Evolutionary conservation across 495 filamentous ascomycete genomes (phyloP).

Genomic region (Hyphodiscus hymeniophilus): DNA sequence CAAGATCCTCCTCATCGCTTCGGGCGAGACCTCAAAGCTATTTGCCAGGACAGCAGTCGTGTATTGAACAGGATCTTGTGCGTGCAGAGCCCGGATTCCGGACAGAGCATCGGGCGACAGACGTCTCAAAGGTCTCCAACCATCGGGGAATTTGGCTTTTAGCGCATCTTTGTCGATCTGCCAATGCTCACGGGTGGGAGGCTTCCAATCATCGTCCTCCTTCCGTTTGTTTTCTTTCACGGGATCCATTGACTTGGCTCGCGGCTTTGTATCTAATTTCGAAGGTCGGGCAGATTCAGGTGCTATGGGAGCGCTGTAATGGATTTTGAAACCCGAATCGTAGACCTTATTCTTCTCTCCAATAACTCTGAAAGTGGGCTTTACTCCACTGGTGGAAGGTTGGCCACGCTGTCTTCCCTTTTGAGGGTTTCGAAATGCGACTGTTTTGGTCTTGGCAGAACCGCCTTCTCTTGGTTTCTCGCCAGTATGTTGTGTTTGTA

Average conservation of each 20-base stretch:
- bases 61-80: slow-evolving; percentile 64
- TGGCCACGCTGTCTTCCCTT: background rate
- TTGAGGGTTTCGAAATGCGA: background rate
- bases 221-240: background rate
- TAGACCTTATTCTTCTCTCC: slow-evolving; percentile 1
- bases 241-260: slow-evolving; percentile 1
- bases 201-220: slow-evolving; percentile 10
- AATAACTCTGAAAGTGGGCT: background rate
- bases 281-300: background rate
- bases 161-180: slow-evolving; percentile 61
- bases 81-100: slow-evolving; percentile 73
- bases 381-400: background rate
- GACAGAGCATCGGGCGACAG: slow-evolving; percentile 87
- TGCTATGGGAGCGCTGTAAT: slow-evolving; percentile 4
- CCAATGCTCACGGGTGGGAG: slow-evolving; percentile 45
- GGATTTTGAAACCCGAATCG: slow-evolving; percentile 1
- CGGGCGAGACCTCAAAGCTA: slow-evolving; percentile 76
- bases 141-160: slow-evolving; percentile 62
- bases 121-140: slow-evolving; percentile 75
- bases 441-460: background rate
- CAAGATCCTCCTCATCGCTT: slow-evolving; percentile 79
- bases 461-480: too few species aligned
- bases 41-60: slow-evolving; percentile 65
- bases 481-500: too few species aligned
- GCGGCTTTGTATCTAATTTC: slow-evolving; percentile 12